phyloP scores from a whole-genome alignment of 2,329 filamentous ascomycete species.

The Lasiodiplodia hormozganensis region DNA sequence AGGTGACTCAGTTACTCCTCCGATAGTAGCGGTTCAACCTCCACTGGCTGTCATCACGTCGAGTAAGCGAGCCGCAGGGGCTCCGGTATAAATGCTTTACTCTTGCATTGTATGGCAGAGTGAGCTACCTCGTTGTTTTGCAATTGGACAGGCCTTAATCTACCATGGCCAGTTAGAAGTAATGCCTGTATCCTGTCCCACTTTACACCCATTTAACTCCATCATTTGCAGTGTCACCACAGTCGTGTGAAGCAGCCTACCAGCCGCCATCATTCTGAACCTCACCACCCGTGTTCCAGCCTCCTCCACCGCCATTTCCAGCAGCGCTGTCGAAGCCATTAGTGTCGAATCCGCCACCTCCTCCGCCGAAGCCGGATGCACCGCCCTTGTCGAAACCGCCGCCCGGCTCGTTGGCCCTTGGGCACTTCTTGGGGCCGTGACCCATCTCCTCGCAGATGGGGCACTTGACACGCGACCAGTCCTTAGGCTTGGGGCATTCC shows the following conservation, averaged over 20 bases:
- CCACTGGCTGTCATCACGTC: neutral
- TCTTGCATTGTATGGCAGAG: constrained; percentile 11
- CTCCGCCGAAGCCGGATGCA: constrained; percentile 26
- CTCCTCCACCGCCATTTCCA: constrained; percentile 8
- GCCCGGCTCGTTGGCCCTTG: constrained; percentile 35
- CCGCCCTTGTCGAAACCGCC: constrained; percentile 9
- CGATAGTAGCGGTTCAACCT: neutral
- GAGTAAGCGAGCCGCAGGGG: neutral
- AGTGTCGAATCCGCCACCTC: constrained; percentile 1
- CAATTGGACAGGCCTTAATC: neutral
- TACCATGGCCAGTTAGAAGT: neutral
- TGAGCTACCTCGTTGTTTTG: neutral
- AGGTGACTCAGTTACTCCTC: neutral
- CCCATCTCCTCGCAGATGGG: constrained; percentile 47
- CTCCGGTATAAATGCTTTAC: neutral
- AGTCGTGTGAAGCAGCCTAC: neutral
- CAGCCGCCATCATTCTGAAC: neutral
- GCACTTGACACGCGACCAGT: constrained; percentile 57
- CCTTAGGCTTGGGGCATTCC: constrained; percentile 65
- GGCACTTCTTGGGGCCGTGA: constrained; percentile 39
- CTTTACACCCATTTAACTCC: neutral
- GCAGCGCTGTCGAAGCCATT: constrained; percentile 12
- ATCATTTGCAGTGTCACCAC: no score
- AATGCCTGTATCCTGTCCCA: neutral
- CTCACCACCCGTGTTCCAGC: constrained; percentile 15